Evolutionary conservation across 2,329 filamentous ascomycete species (phyloP).

Genomic region (Ophiostoma pallidulum): DNA sequence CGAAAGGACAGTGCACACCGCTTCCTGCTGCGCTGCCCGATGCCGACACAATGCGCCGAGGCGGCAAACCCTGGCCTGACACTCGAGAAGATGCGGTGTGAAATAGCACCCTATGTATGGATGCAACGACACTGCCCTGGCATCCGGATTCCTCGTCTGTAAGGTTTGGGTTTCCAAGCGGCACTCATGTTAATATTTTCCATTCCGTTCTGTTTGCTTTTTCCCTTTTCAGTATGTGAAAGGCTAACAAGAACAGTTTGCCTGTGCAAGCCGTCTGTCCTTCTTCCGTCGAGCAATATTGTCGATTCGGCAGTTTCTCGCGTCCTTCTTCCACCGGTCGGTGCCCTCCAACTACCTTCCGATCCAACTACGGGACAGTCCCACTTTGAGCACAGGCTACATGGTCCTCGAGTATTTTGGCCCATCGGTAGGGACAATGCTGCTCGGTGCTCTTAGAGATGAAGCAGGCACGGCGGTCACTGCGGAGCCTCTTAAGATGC

Average conservation of each 20-base stretch:
- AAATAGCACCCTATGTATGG: constrained; percentile 32
- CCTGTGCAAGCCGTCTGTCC: neutral
- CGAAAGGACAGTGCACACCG: neutral
- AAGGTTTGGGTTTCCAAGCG: constrained; percentile 15
- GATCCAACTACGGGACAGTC: too few species aligned
- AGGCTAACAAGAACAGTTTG: neutral
- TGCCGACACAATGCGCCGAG: constrained; percentile 28
- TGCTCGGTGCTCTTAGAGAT: neutral
- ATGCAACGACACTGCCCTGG: constrained; percentile 28
- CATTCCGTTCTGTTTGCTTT: neutral
- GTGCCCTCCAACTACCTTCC: constrained; percentile 6
- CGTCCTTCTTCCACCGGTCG: neutral
- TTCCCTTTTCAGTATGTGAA: neutral
- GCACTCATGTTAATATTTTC: constrained; percentile 2
- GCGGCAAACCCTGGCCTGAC: constrained; percentile 25
- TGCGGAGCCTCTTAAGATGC: neutral
- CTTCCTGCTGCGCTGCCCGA: constrained; percentile 16
- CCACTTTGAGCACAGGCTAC: neutral
- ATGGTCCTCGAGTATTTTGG: constrained; percentile 11
- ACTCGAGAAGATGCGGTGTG: constrained; percentile 27
- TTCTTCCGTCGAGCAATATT: neutral
- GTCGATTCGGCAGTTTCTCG: neutral
- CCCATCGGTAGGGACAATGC: constrained; percentile 2
- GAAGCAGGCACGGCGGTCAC: neutral
- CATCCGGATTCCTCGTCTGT: constrained; percentile 27